Conservation (phyloP, 495 filamentous ascomycete species). For the Penicilliopsis zonata region DNA sequence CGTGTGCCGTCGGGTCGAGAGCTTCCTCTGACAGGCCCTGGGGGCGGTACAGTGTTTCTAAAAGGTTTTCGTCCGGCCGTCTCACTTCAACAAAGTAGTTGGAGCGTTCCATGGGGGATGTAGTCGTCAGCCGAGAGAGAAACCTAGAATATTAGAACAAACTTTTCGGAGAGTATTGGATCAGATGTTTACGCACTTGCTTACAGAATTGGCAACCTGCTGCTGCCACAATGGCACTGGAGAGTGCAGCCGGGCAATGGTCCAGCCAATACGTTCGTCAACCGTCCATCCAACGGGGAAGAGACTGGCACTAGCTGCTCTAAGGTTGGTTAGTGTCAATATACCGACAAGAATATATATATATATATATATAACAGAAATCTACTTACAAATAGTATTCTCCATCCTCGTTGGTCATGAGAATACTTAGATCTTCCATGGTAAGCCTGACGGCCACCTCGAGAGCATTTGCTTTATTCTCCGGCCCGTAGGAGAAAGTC, state of each 20-base stretch:
- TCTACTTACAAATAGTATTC: conserved; percentile 40
- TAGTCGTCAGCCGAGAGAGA: conserved; percentile 32
- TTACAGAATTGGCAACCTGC: conserved; percentile 36
- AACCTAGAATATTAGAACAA: too few species aligned
- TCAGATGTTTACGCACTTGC: conserved; percentile 31
- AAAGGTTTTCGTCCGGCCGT: conserved; percentile 26
- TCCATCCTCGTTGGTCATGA: conserved; percentile 35
- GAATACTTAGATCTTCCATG: conserved; percentile 46
- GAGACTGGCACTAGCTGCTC: conserved; percentile 43
- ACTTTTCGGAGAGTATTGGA: too few species aligned
- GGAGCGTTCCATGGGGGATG: conserved; percentile 38
- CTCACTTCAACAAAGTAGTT: conserved; percentile 43
- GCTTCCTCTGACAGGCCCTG: conserved; percentile 21
- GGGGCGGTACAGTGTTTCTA: conserved; percentile 27
- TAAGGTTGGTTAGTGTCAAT: too few species aligned
- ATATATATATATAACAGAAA: not conserved
- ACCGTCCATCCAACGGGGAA: conserved; percentile 48
- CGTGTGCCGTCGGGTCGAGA: conserved; percentile 18
- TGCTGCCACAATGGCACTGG: conserved; percentile 43
- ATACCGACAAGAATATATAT: not conserved
- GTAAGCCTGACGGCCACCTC: conserved; percentile 44
- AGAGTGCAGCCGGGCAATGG: conserved; percentile 37
- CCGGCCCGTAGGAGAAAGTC: conserved; percentile 23
- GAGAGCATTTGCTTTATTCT: conserved; percentile 31
- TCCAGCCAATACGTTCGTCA: conserved; percentile 40